A percentile compares a stretch with the other conserved stretches of the same genome.
phyloP scores from a whole-genome alignment of 495 filamentous ascomycete species.

The Aspergillus saccharolyticus region DNA sequence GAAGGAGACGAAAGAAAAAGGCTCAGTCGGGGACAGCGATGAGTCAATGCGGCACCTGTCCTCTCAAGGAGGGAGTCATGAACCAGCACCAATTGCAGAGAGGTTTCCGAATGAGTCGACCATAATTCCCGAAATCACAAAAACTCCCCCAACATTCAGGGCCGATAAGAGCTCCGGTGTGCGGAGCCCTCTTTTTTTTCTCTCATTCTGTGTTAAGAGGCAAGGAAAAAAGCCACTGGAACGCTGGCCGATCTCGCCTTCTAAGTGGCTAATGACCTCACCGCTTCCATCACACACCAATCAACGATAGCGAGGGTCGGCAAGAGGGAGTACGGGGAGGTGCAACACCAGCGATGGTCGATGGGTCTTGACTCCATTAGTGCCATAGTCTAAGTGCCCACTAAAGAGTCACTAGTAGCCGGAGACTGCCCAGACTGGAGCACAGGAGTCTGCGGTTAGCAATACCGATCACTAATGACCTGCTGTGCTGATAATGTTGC shows the following conservation, averaged over 20 bases:
- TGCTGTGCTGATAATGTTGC: background rate
- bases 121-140: conserved; percentile 7
- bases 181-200: conserved; percentile 17
- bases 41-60: conserved; percentile 19
- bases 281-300: conserved; percentile 2
- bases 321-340: background rate
- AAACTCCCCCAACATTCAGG: conserved; percentile 11
- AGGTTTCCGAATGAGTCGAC: conserved; percentile 3
- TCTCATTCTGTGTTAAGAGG: background rate
- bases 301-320: background rate
- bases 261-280: background rate
- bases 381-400: background rate
- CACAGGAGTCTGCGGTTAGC: conserved; percentile 2
- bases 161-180: conserved; percentile 32
- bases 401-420: background rate
- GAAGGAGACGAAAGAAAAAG: background rate
- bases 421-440: background rate
- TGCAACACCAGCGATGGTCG: background rate
- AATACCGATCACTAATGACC: conserved; percentile 6
- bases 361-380: background rate
- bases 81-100: conserved; percentile 7
- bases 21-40: conserved; percentile 12
- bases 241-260: background rate
- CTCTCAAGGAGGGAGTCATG: conserved; percentile 11
- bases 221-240: background rate